Percentiles rank a stretch among this genome's conserved stretches.
These are phyloP conservation scores for Prunus yedoensis DNA, from an alignment of 331 rosid species.

Conservation along the genomic window DNA sequence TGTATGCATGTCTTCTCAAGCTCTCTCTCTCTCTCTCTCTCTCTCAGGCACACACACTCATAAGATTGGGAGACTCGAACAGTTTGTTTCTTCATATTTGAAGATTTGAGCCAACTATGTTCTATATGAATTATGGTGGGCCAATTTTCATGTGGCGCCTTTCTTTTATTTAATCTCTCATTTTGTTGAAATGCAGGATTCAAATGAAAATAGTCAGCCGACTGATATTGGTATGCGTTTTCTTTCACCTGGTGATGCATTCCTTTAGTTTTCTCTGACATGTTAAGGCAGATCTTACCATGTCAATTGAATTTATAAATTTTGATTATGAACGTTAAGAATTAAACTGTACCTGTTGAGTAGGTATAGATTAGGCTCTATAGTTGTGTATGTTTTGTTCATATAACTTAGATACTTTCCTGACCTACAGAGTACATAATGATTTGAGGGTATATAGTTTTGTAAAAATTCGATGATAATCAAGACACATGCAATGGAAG, in stretches of 20 bases:
- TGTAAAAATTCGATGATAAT: too few relatives aligned
- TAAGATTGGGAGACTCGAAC: too few relatives aligned
- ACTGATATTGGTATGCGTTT: constrained; percentile 47
- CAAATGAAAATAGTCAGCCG: constrained; percentile 35
- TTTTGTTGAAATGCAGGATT: constrained; percentile 36
- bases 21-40: too few relatives aligned
- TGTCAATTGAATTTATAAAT: not conserved
- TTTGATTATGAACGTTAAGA: not conserved
- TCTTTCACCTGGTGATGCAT: not conserved
- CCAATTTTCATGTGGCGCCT: not conserved
- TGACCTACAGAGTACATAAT: too few relatives aligned
- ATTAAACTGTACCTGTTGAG: not conserved
- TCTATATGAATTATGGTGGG: not conserved
- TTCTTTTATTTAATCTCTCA: not conserved
- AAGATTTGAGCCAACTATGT: not conserved
- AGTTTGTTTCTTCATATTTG: too few relatives aligned
- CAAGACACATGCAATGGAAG: too few relatives aligned
- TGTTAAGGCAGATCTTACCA: not conserved
- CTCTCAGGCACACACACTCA: not conserved
- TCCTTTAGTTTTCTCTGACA: not conserved
- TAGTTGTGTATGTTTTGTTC: not conserved
- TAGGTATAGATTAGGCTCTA: not conserved
- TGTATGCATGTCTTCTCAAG: constrained; percentile 32
- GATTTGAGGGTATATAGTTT: too few relatives aligned
- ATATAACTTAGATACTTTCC: not conserved